Conservation (phyloP, 176 grass and related monocot species). For the Cenchrus fungigraminus region DNA sequence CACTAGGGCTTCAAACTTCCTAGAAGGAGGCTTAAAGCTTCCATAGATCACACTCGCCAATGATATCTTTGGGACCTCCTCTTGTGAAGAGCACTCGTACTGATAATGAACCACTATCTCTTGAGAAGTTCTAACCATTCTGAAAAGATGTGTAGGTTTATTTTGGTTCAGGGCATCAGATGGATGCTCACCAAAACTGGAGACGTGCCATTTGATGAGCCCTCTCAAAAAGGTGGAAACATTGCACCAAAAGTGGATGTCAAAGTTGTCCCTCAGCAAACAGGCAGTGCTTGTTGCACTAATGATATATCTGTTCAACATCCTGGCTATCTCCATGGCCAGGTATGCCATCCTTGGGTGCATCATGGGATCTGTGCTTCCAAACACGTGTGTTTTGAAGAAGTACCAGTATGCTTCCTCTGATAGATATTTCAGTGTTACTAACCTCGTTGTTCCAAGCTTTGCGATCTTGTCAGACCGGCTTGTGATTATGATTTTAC, state of each 20-base stretch:
- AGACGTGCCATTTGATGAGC: background rate
- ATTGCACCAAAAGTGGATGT: constrained; percentile 1
- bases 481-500: no score
- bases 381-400: no score
- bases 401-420: no score
- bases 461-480: no score
- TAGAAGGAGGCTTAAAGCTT: background rate
- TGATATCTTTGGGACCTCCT: background rate
- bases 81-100: background rate
- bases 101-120: background rate
- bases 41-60: background rate
- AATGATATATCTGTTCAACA: no score
- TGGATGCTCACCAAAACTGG: constrained; percentile 22
- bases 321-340: no score
- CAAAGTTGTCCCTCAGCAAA: constrained; percentile 16
- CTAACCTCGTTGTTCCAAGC: no score
- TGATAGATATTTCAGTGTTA: no score
- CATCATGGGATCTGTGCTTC: no score
- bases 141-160: background rate
- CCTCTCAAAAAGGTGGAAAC: background rate
- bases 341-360: no score
- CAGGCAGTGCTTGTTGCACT: no score
- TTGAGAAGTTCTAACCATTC: background rate
- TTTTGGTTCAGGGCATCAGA: background rate
- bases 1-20: background rate